phyloP scores from a whole-genome alignment of 1,139 yeast species.

The Pichia kudriavzevii region DNA sequence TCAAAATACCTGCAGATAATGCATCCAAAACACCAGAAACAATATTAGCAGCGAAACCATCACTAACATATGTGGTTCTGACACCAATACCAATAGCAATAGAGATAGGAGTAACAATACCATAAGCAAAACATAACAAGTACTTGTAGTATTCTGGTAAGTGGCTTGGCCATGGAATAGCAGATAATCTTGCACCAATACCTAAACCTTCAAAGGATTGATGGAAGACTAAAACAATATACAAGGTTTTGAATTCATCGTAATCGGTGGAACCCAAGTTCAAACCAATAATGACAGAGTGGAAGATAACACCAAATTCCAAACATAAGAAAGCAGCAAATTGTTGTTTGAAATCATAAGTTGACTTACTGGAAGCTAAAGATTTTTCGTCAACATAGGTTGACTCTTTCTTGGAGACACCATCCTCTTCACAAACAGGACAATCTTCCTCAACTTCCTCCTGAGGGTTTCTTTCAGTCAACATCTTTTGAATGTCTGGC shows the following conservation, averaged over 20 bases:
- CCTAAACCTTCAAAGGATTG: conserved; percentile 93
- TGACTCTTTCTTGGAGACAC: not conserved
- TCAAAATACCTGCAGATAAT: conserved; percentile 75
- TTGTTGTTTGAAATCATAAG: conserved; percentile 25
- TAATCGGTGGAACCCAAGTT: conserved; percentile 47
- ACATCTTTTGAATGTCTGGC: conserved; percentile 15
- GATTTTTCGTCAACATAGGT: conserved; percentile 24
- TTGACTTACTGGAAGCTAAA: conserved; percentile 40
- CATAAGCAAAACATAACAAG: conserved; percentile 34
- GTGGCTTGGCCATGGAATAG: conserved; percentile 55
- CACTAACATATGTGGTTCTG: conserved; percentile 50
- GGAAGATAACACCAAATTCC: conserved; percentile 51
- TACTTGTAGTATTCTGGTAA: conserved; percentile 19
- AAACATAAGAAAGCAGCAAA: conserved; percentile 34
- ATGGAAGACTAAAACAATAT: conserved; percentile 79
- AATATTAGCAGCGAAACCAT: conserved; percentile 55
- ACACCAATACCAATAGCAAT: conserved; percentile 86
- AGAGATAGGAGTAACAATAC: conserved; percentile 74
- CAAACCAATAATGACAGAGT: conserved; percentile 49
- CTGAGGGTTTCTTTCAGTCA: conserved; percentile 6
- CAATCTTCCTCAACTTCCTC: conserved; percentile 12
- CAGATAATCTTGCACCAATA: conserved; percentile 77
- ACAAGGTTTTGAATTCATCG: conserved; percentile 65
- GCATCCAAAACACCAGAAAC: conserved; percentile 78
- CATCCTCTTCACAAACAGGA: conserved; percentile 7